Evolutionary conservation across 2,329 filamentous ascomycete genomes (phyloP).

Genomic region (Fusarium albidum): DNA sequence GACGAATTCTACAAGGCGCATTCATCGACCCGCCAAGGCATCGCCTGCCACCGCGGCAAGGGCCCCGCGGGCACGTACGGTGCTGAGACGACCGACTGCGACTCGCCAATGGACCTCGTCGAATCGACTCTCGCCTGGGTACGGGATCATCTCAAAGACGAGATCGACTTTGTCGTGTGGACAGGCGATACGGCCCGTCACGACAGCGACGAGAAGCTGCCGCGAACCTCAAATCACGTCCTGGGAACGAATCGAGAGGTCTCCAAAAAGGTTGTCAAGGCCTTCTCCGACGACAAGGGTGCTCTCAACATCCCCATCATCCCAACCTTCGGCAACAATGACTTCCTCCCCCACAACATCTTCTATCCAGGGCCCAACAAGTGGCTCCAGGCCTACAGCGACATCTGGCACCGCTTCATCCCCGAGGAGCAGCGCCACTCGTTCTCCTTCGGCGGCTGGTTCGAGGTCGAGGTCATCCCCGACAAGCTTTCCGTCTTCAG

Average conservation of each 20-base stretch:
- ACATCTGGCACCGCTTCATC: slow-evolving; percentile 87
- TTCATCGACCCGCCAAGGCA: slow-evolving; percentile 71
- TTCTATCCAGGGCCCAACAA: slow-evolving; percentile 84
- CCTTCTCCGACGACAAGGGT: slow-evolving; percentile 71
- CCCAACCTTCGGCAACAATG: slow-evolving; percentile 95
- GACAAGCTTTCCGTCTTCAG: slow-evolving; percentile 87
- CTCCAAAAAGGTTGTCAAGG: slow-evolving; percentile 77
- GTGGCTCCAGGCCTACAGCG: slow-evolving; percentile 80
- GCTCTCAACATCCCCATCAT: slow-evolving; percentile 78
- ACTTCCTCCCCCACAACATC: slow-evolving; percentile 97
- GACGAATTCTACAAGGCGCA: slow-evolving; percentile 87
- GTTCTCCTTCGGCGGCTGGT: slow-evolving; percentile 95
- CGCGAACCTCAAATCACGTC: slow-evolving; percentile 80
- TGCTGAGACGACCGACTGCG: slow-evolving; percentile 87
- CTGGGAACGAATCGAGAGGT: slow-evolving; percentile 78
- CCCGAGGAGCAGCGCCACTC: slow-evolving; percentile 91
- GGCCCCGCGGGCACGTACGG: slow-evolving; percentile 85
- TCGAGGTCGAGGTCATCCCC: slow-evolving; percentile 90
- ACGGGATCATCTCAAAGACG: slow-evolving; percentile 75
- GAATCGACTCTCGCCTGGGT: slow-evolving; percentile 95
- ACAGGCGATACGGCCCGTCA: slow-evolving; percentile 91
- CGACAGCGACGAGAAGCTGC: slow-evolving; percentile 83
- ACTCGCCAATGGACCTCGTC: slow-evolving; percentile 80
- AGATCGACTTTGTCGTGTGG: slow-evolving; percentile 91
- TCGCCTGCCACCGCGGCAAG: slow-evolving; percentile 80